Percentiles rank a stretch among this genome's conserved stretches.
phyloP scores from a whole-genome alignment of 768 basidiomycete species.

The Panaeolus papilionaceus region DNA sequence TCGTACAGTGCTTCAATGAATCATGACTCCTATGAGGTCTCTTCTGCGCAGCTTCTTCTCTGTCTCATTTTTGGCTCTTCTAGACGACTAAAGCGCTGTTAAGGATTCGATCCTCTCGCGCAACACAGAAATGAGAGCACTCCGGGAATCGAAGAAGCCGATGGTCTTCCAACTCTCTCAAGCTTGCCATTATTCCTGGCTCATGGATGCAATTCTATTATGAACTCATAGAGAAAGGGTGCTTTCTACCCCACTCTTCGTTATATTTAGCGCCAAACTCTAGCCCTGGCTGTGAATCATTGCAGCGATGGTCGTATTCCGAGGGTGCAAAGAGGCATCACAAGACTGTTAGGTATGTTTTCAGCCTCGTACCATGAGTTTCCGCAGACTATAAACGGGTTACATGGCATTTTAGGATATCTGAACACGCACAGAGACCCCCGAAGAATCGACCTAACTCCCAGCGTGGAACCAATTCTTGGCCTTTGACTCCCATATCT shows the following conservation, averaged over 20 bases:
- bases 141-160: constrained; percentile 3
- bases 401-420: background rate
- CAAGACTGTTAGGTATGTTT: background rate
- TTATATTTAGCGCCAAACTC: background rate
- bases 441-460: background rate
- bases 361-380: background rate
- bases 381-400: background rate
- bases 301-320: background rate
- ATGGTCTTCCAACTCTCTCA: constrained; percentile 1
- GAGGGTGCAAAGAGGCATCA: background rate
- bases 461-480: background rate
- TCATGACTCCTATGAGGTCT: background rate
- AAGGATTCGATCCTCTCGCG: background rate
- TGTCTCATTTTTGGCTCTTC: constrained; percentile 2
- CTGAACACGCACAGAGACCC: background rate
- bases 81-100: background rate
- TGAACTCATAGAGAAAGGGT: background rate
- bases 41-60: background rate
- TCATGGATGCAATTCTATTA: constrained; percentile 6
- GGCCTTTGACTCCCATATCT: background rate
- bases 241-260: background rate
- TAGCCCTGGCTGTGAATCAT: background rate
- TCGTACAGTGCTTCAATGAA: background rate
- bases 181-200: background rate
- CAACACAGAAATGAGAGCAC: background rate